Conservation (phyloP, 1,284 basidiomycete species). For the Moesziomyces sp. region DNA sequence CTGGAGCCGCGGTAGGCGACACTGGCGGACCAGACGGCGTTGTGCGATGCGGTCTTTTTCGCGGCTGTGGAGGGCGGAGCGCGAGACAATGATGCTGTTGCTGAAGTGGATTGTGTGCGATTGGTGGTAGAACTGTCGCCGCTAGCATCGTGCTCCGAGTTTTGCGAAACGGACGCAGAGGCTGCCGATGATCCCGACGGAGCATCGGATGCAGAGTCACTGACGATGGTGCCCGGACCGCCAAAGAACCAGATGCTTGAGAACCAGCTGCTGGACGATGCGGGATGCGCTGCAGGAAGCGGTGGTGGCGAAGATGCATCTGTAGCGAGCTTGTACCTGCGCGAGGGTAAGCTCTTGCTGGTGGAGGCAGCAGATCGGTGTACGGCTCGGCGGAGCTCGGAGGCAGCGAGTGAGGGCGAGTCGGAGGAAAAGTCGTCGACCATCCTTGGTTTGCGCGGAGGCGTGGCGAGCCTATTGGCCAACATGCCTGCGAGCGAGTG, state of each 20-base stretch:
- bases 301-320: conserved; percentile 5
- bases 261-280: conserved; percentile 32
- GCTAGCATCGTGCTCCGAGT: neutral
- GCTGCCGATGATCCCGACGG: neutral
- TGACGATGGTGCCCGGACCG: conserved; percentile 27
- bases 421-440: conserved; percentile 38
- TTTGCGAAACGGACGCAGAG: no score
- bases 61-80: neutral
- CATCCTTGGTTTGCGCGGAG: conserved; percentile 16
- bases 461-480: conserved; percentile 29
- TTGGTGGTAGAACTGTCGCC: no score
- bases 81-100: conserved; percentile 2
- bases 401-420: conserved; percentile 37
- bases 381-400: conserved; percentile 25
- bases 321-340: conserved; percentile 12
- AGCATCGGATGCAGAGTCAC: neutral
- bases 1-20: conserved; percentile 37
- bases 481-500: conserved; percentile 35
- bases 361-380: conserved; percentile 15
- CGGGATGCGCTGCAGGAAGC: conserved; percentile 1
- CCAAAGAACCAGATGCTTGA: conserved; percentile 43
- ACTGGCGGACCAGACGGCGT: conserved; percentile 44
- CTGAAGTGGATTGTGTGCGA: neutral
- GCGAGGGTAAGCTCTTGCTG: conserved; percentile 43
- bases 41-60: conserved; percentile 31